Conservation (phyloP, 176 grass and related monocot genomes). For the Sorghum bicolor region DNA sequence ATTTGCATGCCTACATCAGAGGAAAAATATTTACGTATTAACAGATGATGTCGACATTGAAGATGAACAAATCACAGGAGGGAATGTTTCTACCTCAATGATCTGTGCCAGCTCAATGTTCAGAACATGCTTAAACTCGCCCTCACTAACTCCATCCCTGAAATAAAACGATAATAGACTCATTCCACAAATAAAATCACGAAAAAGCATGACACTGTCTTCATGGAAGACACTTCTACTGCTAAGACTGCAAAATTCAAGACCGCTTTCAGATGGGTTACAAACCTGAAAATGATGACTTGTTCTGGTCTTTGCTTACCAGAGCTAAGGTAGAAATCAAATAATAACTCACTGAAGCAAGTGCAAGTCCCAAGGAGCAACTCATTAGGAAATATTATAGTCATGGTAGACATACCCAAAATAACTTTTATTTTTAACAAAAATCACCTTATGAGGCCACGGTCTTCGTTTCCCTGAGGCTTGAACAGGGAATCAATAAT, state of each 20-base stretch:
- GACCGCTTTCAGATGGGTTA: background rate
- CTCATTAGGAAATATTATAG: background rate
- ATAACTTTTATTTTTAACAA: background rate
- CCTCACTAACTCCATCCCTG: slow-evolving; percentile 66
- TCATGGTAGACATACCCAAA: background rate
- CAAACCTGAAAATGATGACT: slow-evolving; percentile 58
- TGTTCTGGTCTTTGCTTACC: slow-evolving; percentile 34
- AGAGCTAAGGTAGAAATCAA: slow-evolving; percentile 39
- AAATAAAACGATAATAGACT: background rate
- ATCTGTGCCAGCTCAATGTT: slow-evolving; percentile 54
- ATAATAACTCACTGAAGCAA: slow-evolving; percentile 37
- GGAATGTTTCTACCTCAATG: slow-evolving; percentile 40
- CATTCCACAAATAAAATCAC: background rate
- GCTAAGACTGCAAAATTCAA: background rate
- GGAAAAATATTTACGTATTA: background rate
- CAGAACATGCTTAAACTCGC: slow-evolving; percentile 58
- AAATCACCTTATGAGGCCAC: slow-evolving; percentile 43
- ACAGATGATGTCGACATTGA: background rate
- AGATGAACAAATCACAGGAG: background rate
- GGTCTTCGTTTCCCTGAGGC: slow-evolving; percentile 7
- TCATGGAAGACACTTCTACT: background rate
- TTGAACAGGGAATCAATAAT: slow-evolving; percentile 65
- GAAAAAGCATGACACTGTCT: background rate
- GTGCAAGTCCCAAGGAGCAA: background rate
- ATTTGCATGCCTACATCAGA: slow-evolving; percentile 44